A percentile compares a stretch with the other conserved stretches of the same genome.
Conservation (phyloP, 2,329 filamentous ascomycete species). For the Sarocladiaceae sp. region DNA sequence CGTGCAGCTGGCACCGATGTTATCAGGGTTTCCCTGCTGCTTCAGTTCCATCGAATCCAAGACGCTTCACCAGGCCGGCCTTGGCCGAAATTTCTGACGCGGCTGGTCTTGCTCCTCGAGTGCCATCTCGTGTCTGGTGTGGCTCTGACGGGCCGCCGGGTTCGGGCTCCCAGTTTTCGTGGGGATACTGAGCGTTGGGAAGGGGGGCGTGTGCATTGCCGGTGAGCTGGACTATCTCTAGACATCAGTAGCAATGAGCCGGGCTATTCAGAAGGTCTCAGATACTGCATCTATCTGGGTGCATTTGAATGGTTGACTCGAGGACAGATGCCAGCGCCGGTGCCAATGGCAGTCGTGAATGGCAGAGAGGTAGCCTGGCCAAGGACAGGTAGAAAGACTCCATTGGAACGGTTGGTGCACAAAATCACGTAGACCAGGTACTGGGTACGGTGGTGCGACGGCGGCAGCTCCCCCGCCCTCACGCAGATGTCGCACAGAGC, state of each 20-base stretch:
- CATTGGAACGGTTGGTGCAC: neutral
- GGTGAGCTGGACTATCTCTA: neutral
- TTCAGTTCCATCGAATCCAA: neutral
- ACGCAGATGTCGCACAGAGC: too few relatives aligned
- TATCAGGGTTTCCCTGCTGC: neutral
- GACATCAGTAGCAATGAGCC: too few relatives aligned
- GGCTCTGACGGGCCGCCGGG: constrained; percentile 7
- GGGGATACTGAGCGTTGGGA: neutral
- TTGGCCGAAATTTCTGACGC: neutral
- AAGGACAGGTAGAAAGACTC: too few relatives aligned
- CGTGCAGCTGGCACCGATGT: neutral
- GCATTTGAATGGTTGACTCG: too few relatives aligned
- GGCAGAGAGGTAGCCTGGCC: too few relatives aligned
- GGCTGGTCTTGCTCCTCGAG: neutral
- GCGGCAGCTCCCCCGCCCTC: constrained; percentile 8
- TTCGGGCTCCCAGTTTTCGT: too few relatives aligned
- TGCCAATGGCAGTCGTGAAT: too few relatives aligned
- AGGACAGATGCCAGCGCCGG: neutral
- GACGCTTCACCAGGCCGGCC: neutral
- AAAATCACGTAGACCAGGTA: too few relatives aligned
- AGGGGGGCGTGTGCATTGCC: constrained; percentile 4
- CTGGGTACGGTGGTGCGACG: neutral
- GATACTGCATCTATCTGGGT: too few relatives aligned
- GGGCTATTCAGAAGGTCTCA: too few relatives aligned
- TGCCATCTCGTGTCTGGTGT: too few relatives aligned